Conservation (phyloP, 345 rosid species). For the Toxicodendron radicans region DNA sequence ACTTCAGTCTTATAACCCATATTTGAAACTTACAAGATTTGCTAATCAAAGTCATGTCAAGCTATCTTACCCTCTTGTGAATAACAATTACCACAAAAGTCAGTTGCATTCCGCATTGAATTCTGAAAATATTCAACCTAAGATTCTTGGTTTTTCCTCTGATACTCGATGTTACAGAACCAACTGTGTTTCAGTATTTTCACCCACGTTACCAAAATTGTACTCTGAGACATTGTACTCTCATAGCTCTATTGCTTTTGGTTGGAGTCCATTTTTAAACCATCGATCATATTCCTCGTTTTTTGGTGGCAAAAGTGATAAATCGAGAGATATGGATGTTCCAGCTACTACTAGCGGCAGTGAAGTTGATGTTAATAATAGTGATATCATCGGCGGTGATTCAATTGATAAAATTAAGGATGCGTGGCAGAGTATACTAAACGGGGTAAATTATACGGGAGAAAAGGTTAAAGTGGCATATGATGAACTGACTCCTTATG, state of each 20-base stretch:
- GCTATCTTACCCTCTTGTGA: conserved; percentile 18
- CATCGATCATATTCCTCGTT: conserved; percentile 37
- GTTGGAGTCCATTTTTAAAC: conserved; percentile 32
- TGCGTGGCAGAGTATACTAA: conserved; percentile 46
- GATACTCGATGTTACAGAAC: conserved; percentile 16
- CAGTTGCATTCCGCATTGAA: conserved; percentile 21
- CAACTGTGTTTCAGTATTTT: conserved; percentile 21
- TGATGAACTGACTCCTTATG: conserved; percentile 56
- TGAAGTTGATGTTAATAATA: conserved; percentile 33
- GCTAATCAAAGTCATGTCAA: conserved; percentile 23
- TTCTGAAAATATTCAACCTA: conserved; percentile 17
- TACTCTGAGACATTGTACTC: conserved; percentile 11
- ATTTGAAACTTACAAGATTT: conserved; percentile 12
- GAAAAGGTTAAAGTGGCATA: conserved; percentile 62
- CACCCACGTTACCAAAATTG: conserved; percentile 22
- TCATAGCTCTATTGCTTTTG: conserved; percentile 26
- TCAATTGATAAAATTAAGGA: conserved; percentile 62
- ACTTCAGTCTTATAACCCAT: conserved; percentile 18
- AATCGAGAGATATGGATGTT: conserved; percentile 22
- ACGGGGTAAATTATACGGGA: conserved; percentile 48
- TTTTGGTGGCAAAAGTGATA: conserved; percentile 50
- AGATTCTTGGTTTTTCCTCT: conserved; percentile 17
- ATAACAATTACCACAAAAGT: conserved; percentile 17
- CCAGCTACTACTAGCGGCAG: conserved; percentile 41
- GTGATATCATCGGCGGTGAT: conserved; percentile 37